Percentiles rank a stretch among this genome's conserved stretches.
phyloP scores from a whole-genome alignment of 2,329 filamentous ascomycete species.

The Torrubiella hemipterigena region DNA sequence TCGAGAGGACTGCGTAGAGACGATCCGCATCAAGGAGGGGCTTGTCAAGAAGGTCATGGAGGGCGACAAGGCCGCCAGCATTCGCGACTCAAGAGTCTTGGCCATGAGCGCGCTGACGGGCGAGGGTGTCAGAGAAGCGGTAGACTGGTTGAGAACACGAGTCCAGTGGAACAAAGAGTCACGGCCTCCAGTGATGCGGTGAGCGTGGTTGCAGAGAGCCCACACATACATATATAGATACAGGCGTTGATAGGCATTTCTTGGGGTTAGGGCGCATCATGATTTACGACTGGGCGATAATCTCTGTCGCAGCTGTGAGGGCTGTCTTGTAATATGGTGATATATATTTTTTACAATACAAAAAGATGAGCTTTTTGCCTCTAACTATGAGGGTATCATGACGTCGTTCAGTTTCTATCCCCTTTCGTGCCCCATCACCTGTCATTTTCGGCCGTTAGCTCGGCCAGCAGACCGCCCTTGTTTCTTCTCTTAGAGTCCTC shows the following conservation, averaged over 20 bases:
- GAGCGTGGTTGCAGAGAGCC: too few relatives aligned
- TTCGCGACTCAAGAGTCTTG: conserved; percentile 82
- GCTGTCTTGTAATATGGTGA: too few relatives aligned
- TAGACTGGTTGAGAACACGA: conserved; percentile 89
- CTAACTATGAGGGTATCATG: too few relatives aligned
- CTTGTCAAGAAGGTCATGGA: conserved; percentile 93
- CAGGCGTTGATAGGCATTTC: not conserved
- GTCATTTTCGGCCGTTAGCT: conserved; percentile 75
- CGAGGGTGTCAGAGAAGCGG: conserved; percentile 80
- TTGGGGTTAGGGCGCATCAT: too few relatives aligned
- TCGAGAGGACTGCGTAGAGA: conserved; percentile 92
- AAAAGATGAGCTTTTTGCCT: too few relatives aligned
- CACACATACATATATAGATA: not conserved
- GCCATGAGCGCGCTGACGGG: conserved; percentile 85
- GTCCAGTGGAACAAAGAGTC: conserved; percentile 96
- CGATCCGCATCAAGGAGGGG: conserved; percentile 93
- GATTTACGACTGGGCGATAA: too few relatives aligned
- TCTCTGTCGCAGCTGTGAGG: too few relatives aligned
- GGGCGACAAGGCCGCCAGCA: conserved; percentile 74
- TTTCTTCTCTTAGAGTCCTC: conserved; percentile 70
- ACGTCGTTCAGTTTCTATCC: too few relatives aligned
- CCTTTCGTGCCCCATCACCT: too few relatives aligned
- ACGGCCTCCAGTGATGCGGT: conserved; percentile 86
- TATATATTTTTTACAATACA: too few relatives aligned
- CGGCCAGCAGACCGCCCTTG: conserved; percentile 65